Conservation (phyloP, 2,329 filamentous ascomycete species). For the Arthroderma uncinatum region DNA sequence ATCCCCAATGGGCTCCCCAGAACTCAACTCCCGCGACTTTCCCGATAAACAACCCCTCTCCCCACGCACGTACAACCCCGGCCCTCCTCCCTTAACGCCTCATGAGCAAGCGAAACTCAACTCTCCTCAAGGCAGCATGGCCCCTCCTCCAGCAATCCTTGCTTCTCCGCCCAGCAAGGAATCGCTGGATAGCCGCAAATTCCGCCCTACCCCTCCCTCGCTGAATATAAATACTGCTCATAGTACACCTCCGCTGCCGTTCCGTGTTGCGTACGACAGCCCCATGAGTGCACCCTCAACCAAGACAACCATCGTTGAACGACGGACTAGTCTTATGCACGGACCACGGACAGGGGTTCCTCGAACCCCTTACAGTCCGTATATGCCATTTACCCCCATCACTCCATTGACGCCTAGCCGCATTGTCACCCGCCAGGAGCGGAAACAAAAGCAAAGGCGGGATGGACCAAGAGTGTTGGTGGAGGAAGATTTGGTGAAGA, state of each 20-base stretch:
- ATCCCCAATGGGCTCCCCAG: conserved; percentile 40
- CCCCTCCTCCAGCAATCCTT: conserved; percentile 6
- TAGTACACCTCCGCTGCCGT: conserved; percentile 31
- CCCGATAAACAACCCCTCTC: conserved; percentile 45
- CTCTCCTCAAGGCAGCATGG: neutral
- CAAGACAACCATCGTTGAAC: conserved; percentile 40
- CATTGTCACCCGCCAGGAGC: conserved; percentile 35
- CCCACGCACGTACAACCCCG: conserved; percentile 46
- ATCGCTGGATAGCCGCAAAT: conserved; percentile 10
- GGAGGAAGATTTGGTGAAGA: conserved; percentile 38
- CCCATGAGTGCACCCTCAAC: conserved; percentile 37
- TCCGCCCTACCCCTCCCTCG: conserved; percentile 24
- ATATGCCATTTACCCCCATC: conserved; percentile 41
- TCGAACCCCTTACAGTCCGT: conserved; percentile 39
- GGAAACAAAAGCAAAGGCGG: conserved; percentile 32
- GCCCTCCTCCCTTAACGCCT: conserved; percentile 45
- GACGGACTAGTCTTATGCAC: conserved; percentile 26
- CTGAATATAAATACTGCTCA: conserved; percentile 23
- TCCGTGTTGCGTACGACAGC: conserved; percentile 33
- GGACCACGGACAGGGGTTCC: conserved; percentile 39
- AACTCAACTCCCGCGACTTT: conserved; percentile 35
- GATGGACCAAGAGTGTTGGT: conserved; percentile 35
- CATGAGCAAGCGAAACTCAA: conserved; percentile 17
- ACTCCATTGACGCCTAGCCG: conserved; percentile 40
- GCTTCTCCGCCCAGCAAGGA: conserved; percentile 11